These are phyloP conservation scores for Pinus tabuliformis DNA, from an alignment of 75 land plant species.

Conservation along the genomic window DNA sequence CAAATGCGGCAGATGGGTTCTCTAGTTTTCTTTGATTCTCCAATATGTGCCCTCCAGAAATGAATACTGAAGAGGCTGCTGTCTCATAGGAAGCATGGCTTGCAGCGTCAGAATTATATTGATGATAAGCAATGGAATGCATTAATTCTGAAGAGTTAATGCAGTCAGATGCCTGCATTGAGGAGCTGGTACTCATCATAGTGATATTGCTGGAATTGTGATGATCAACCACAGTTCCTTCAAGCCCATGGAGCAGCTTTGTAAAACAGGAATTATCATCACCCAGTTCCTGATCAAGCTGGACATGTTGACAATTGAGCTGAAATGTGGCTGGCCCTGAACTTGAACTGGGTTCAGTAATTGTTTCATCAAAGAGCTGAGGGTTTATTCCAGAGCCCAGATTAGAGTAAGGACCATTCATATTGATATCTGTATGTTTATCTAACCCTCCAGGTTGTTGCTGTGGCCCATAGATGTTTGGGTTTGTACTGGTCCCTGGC, in stretches of 20 bases:
- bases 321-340: neutral
- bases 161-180: neutral
- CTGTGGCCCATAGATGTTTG: neutral
- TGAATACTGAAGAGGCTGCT: neutral
- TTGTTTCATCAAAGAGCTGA: neutral
- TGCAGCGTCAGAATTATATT: neutral
- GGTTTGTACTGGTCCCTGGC: neutral
- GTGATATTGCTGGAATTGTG: too few species aligned
- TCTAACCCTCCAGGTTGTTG: neutral
- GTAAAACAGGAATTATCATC: neutral
- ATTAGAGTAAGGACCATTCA: neutral
- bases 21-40: neutral
- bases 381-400: neutral
- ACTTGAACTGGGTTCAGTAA: neutral
- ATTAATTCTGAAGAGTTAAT: neutral
- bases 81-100: neutral
- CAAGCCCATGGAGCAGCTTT: too few species aligned
- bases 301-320: neutral
- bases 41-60: too few species aligned
- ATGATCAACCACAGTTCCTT: too few species aligned
- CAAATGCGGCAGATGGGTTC: neutral
- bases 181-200: too few species aligned
- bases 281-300: neutral
- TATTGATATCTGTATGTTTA: neutral
- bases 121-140: neutral